Base-by-base conservation (phyloP, 192 early-diverging fungal species). In the Rhizoclosmatium sp. region DNA sequence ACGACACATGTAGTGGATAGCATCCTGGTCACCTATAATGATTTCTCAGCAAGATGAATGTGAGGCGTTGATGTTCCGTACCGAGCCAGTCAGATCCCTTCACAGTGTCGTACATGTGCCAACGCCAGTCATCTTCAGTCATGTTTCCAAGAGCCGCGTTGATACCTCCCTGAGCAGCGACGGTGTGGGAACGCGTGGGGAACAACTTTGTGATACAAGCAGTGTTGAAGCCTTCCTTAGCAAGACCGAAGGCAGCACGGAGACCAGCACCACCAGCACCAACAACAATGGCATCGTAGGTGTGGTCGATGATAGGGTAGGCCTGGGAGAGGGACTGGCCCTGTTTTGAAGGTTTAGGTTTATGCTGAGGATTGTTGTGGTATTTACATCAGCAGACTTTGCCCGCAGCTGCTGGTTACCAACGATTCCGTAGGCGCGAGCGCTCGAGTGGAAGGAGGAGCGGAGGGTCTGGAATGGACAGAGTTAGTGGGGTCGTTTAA, bases 41-140 rank as follows among this genome's bases (percentile, higher is more conserved):
- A 47, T 82, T 10, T 7, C 44, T 47, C 3, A 69, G 54, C 19
- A 56, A 47, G 42, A 69, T 39, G 67, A 69, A 41, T 14, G 21
- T 46, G 16, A n/a, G 41, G 67, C 1, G 10, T 5, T 47, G 40
- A 77, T 1, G 9, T 12, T 40, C 66, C 79, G 23, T 46, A 87
- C 97, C 97, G 23, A 99, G 92, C 98, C 98, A 99, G 84, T 99
- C 98, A 75, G 93, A 94, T 65, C 96, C 97, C 90, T 99, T 99
- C 84, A 98, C 96, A 39, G 97, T 98, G 76, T 99, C 97, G 82
- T 98, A 99, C 98, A 99, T 99, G 85, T 99, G 98, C 98, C 98
- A 99, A 86, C 97, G 92, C 98, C 98, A 99, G 89, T 99, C 98
- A 85, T 99, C 98, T 87, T 99, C 95, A 75, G 92, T 91, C 96